Evolutionary conservation across 2,329 filamentous ascomycete genomes (phyloP), one percentile per base, ranked within the genome.

Genomic region (Arthroderma sp.): DNA sequence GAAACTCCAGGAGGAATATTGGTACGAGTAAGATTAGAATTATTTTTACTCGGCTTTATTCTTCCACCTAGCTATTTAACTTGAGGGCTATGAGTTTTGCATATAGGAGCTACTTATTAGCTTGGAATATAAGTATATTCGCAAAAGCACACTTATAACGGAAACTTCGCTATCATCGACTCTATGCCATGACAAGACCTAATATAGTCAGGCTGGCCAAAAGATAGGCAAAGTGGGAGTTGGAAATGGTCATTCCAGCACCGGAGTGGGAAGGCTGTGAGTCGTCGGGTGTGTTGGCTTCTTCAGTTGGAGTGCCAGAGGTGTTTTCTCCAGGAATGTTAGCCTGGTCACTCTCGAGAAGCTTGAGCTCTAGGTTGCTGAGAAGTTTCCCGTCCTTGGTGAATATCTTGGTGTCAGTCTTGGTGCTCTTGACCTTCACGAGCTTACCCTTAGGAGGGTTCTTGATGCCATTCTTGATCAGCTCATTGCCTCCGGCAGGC

Each of bases 381-480:
- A 95, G 79, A 61, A 81, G 70, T 61, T 72, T 71, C 55, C 83
- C 82, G 47, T 77, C 76, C 63, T 72, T 73, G 47, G 75, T 74
- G 64, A 78, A 79, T 13, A 95, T 79, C 2, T 74, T 75, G 62
- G 80, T 73, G 23, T 76, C 74, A 57, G 86, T 79, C 31, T 73
- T 74, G 21, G 78, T 84, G 58, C 78, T 70, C 17, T 72, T 76
- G 54, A 89, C 79, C 1, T 74, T 64, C 25, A 86, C 79, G 56
- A 95, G 68, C 55, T 85, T 81, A 64, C 85, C 86, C 13, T 69
- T 73, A 39, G 83, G 82, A 57, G 83, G 80, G 61, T 80, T 81
- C 53, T 72, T 74, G 60, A 95, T 81, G 61, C 91, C 91, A 53
- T 86, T 82, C 63, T 87, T 77, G 68, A 96, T 91, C 66, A 95